phyloP scores from a whole-genome alignment of 1,284 basidiomycete genomes.

The Naganishia sp. region DNA sequence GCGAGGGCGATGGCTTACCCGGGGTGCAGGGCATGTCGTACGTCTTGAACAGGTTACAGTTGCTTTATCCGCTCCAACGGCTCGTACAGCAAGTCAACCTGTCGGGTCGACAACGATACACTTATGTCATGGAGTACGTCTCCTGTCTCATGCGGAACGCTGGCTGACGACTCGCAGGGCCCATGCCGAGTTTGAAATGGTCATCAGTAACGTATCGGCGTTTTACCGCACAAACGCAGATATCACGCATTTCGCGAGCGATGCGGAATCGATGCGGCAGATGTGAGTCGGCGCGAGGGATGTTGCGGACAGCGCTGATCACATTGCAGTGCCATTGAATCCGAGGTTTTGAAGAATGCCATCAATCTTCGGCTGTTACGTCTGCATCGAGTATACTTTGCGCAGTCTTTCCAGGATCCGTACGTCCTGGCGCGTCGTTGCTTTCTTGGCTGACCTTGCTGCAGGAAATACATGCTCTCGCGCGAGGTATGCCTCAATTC shows the following conservation, averaged over 20 bases:
- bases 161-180: slow-evolving; percentile 16
- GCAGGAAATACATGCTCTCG: slow-evolving; percentile 24
- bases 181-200: slow-evolving; percentile 33
- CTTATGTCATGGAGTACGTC: slow-evolving; percentile 36
- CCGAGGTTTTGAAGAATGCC: slow-evolving; percentile 36
- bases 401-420: slow-evolving; percentile 37
- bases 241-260: slow-evolving; percentile 28
- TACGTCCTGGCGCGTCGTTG: background rate
- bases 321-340: slow-evolving; percentile 34
- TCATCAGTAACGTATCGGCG: slow-evolving; percentile 32
- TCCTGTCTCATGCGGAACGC: background rate
- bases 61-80: slow-evolving; percentile 39
- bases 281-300: slow-evolving; percentile 9
- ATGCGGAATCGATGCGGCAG: slow-evolving; percentile 34
- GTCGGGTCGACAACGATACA: slow-evolving; percentile 36
- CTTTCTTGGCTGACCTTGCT: background rate
- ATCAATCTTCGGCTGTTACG: slow-evolving; percentile 38
- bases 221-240: slow-evolving; percentile 34
- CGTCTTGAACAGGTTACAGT: slow-evolving; percentile 36
- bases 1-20: background rate
- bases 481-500: slow-evolving; percentile 24
- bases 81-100: slow-evolving; percentile 37
- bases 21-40: slow-evolving; percentile 37
- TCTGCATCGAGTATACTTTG: slow-evolving; percentile 39
- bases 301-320: background rate